Base-by-base conservation (phyloP, 1,284 basidiomycete genomes). In the Rhodotorula sp. region DNA sequence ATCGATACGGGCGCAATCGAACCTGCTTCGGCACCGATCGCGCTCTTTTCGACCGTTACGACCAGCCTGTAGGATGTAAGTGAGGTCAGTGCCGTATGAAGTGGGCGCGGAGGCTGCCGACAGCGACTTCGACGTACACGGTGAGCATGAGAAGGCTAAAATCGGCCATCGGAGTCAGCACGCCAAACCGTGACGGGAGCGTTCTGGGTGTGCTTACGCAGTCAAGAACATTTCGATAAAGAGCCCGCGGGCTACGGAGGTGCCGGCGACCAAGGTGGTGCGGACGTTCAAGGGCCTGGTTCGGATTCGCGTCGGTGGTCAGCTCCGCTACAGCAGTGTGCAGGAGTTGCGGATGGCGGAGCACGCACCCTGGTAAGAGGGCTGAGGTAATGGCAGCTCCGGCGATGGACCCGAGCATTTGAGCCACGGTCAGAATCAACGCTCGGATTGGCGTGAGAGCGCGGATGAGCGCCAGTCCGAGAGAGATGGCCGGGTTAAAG, bases 401-500 rank as follows among this genome's bases (percentile, higher is more conserved):
- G 14, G 78, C 76, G 62, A 81, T 80, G 15, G 53, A 37, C 15
- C 64, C 64, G 44, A 70, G 37, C 24, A 66, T 26, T 46, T 70
- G 60, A 1, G 64, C 87, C 54, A 87, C 78, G 69, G 84, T 85
- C 72, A 86, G 87, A 51, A 89, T 79, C 33, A 87, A 80, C 71
- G 87, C 88, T 29, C 88, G 84, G 24, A 87, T 79, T 3, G 88
- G 87, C 14, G 83, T 82, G 67, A 90, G 83, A 22, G 84, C 83
- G 0, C 88, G 88, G 8, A 85, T 82, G 18, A 89, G 80, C 51
- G 86, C 82, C 45, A 90, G 82, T 0, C 88, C 86, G 46, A 89
- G 81, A n/a, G 85, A 86, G 68, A 91, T 84, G 66, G 87, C 84
- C 0, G 89, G 89, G 77, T 90, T 90, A 82, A 90, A 89, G 49